phyloP scores from a whole-genome alignment of 768 basidiomycete genomes.

The Boletellus sp. region DNA sequence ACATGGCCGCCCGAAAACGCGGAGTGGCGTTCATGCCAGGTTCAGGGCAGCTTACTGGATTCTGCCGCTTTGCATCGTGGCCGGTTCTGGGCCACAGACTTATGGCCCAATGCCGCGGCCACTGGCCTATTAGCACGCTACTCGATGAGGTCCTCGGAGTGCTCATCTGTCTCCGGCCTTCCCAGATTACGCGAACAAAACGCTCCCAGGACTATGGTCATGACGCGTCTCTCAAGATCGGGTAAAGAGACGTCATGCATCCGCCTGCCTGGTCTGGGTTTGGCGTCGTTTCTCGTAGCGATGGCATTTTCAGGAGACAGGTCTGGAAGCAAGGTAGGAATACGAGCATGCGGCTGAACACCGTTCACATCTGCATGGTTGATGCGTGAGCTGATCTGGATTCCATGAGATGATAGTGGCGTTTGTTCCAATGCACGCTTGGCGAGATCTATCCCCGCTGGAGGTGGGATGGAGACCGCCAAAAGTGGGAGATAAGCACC shows the following conservation, averaged over 20 bases:
- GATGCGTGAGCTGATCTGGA: conserved; percentile 62
- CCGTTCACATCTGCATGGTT: conserved; percentile 81
- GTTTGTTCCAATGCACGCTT: conserved; percentile 2
- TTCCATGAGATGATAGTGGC: conserved; percentile 4
- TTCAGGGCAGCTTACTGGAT: conserved; percentile 43
- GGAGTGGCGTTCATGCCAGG: conserved; percentile 86
- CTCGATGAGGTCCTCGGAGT: conserved; percentile 13
- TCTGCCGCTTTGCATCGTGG: conserved; percentile 5
- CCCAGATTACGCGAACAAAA: conserved; percentile 75
- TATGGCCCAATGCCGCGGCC: conserved; percentile 85
- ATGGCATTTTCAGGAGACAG: conserved; percentile 81
- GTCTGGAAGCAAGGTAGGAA: conserved; percentile 80
- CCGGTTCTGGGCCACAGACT: conserved; percentile 50
- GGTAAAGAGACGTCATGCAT: conserved; percentile 38
- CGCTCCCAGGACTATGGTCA: conserved; percentile 72
- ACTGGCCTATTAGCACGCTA: conserved; percentile 47
- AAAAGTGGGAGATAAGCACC: conserved; percentile 89
- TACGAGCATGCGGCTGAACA: conserved; percentile 91
- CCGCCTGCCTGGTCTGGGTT: conserved; percentile 11
- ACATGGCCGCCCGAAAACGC: conserved; percentile 67
- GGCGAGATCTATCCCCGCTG: conserved; percentile 68
- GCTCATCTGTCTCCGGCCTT: conserved; percentile 12
- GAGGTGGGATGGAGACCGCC: conserved; percentile 85
- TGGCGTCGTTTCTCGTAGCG: conserved; percentile 84
- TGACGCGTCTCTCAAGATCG: conserved; percentile 73